phyloP scores from a whole-genome alignment of 495 filamentous ascomycete genomes.

The Aspergillus avenaceus region DNA sequence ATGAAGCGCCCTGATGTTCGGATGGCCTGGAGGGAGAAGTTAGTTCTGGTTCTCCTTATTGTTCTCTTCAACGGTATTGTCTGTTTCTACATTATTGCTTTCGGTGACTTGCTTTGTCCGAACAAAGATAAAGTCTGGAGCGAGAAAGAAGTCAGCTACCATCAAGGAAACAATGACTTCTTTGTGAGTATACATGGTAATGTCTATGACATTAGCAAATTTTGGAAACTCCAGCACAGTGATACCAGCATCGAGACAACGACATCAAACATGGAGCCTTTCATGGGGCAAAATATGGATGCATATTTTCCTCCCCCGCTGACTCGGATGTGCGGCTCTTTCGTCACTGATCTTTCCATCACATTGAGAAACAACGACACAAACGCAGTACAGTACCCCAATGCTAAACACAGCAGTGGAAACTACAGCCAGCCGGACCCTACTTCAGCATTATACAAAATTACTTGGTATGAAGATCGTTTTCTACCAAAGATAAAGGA shows the following conservation, averaged over 20 bases:
- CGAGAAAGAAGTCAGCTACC: constrained; percentile 62
- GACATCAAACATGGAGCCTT: constrained; percentile 62
- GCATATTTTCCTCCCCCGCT: constrained; percentile 83
- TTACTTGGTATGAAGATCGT: constrained; percentile 68
- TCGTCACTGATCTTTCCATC: constrained; percentile 54
- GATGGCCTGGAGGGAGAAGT: constrained; percentile 94
- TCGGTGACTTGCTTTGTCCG: constrained; percentile 82
- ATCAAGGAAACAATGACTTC: constrained; percentile 70
- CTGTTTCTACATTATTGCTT: constrained; percentile 88
- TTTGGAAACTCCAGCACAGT: constrained; percentile 80
- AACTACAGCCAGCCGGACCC: constrained; percentile 44
- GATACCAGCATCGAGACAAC: constrained; percentile 59
- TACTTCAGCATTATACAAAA: constrained; percentile 52
- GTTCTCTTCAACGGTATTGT: constrained; percentile 76
- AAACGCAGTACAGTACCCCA: constrained; percentile 28
- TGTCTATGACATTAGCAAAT: constrained; percentile 90
- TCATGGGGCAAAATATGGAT: constrained; percentile 74
- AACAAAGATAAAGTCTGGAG: constrained; percentile 91
- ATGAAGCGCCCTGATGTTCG: constrained; percentile 98
- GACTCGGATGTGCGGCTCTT: constrained; percentile 61
- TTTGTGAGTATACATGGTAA: constrained; percentile 84
- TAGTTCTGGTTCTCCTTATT: constrained; percentile 79
- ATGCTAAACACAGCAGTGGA: constrained; percentile 67
- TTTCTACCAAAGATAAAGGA: constrained; percentile 80
- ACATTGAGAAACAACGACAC: constrained; percentile 62